Evolutionary conservation across 305 asterid species (phyloP), one percentile per base, ranked within the genome.

Genomic region (Fraxinus floribunda): DNA sequence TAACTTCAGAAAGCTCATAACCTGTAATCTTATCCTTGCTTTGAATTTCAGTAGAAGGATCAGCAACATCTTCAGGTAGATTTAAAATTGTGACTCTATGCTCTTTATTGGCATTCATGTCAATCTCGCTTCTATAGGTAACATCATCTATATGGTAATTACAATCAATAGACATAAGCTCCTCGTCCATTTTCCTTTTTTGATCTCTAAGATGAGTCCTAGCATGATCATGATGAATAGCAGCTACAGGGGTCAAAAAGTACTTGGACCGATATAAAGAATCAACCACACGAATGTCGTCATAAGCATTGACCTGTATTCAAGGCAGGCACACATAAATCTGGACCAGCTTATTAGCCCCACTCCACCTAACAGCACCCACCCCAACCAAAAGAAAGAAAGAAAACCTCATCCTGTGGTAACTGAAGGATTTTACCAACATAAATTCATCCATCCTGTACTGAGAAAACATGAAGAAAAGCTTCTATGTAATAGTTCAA

Each of bases 11-110:
- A 78, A 64, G 82, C 68, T 78, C 84, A 44, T 39, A n/a, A 82
- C 83, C 83, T 80, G 82, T 85, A 57, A 75, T 74, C 73, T 81
- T 84, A 83, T 86, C 79, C 79, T 68, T 78, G 71, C 84, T 79
- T 83, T 39, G 83, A 81, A 32, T 80, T 87, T 88, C 88, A 41
- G 86, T 80, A 72, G 89, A 82, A 76, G 85, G 87, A 85, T 84
- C 92, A 10, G 85, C 49, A 82, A 81, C 87, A 82, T 80, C 97
- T 79, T 86, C 89, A n/a, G 92, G 93, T 80, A 81, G 93, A 87
- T 94, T 94, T 75, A 96, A 86, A 87, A 96, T 93, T 44, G 98
- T 93, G 88, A 96, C 85, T 80, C 91, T 91, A 80, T 95, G 99
- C 84, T 80, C 88, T 83, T 89, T 90, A 85, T 84, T 87, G 80